Evolutionary conservation across 139 green algal genomes (phyloP), one percentile per base, ranked within the genome.

Genomic region (Chlamydomonas asymmetrica): DNA sequence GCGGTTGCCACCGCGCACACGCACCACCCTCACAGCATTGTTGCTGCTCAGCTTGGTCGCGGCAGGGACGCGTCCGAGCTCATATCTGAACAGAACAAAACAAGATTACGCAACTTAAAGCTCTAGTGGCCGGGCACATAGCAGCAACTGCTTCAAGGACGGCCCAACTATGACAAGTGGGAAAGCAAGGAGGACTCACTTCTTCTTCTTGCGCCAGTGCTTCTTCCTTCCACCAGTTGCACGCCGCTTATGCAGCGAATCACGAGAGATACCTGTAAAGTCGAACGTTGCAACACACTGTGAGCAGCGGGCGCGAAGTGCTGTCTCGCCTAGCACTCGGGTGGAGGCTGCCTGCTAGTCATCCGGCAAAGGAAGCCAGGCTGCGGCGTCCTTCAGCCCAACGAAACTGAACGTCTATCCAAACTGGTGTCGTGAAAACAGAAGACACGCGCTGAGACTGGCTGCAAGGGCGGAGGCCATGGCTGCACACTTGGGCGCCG

Each of bases 121-220:
- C 48, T n/a, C n/a, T n/a, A n/a, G n/a, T n/a, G n/a, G n/a, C n/a
- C n/a, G n/a, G n/a, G 49, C 49, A 18, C 18, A n/a, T 59, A 59
- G 49, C 49, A 59, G 22, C 18, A 59, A 59, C 20, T 59, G 20
- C 49, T 59, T 59, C 20, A 59, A 59, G 20, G 20, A 18, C 49
- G 49, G 18, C 49, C 22, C 49, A 59, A 59, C 18, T 22, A 59
- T 22, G 22, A 23, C 23, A 59, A 23, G 23, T 59, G 49, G 49
- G 49, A 59, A 59, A 23, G 23, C 20, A 59, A 23, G 49, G 23
- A 64, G n/a, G 57, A 61, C 94, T 89, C 78, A 99, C 96, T 99
- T 99, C 80, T 95, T 94, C 92, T 97, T 97, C 92, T 99, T 99
- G 80, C 93, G 90, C 94, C 94, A 99, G 79, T 86, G 80, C 85